Conservation (phyloP, 75 land plant genomes). For the Selaginella moellendorffii region DNA sequence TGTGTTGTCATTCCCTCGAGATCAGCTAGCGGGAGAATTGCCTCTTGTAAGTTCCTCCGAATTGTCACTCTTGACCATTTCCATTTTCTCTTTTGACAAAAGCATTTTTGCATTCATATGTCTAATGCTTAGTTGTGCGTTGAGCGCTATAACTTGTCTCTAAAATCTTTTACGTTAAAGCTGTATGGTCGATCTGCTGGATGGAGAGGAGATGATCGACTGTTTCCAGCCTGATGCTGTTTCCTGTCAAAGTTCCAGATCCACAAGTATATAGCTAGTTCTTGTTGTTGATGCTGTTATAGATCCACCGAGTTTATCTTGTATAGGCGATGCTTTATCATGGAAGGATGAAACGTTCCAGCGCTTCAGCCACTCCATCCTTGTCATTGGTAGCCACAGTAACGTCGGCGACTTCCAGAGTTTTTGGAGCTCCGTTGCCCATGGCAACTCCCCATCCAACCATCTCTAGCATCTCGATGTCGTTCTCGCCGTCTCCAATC, state of each 20-base stretch:
- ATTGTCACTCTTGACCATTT: constrained; percentile 7
- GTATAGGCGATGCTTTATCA: too few species aligned
- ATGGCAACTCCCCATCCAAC: constrained; percentile 76
- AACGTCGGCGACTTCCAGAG: constrained; percentile 68
- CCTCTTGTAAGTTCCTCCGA: constrained; percentile 42
- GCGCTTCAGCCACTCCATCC: constrained; percentile 83
- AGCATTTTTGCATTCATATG: too few species aligned
- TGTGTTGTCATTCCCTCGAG: constrained; percentile 79
- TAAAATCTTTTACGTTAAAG: neutral
- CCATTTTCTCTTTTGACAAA: constrained; percentile 19
- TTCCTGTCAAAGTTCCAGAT: neutral
- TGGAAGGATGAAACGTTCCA: constrained; percentile 62
- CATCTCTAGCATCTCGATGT: constrained; percentile 79
- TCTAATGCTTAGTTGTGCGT: too few species aligned
- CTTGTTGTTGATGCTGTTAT: too few species aligned
- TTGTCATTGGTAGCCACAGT: constrained; percentile 66
- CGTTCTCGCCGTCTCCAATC: constrained; percentile 97
- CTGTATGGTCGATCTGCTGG: too few species aligned
- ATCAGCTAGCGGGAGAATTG: constrained; percentile 39
- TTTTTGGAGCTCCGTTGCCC: constrained; percentile 51
- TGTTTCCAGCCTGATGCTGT: neutral
- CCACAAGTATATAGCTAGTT: neutral
- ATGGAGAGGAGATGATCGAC: neutral
- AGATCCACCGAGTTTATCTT: too few species aligned
- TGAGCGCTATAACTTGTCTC: neutral